A percentile compares a stretch with the other conserved stretches of the same genome.
Evolutionary conservation across 768 basidiomycete genomes (phyloP).

Genomic region (Agrocybe pediades): DNA sequence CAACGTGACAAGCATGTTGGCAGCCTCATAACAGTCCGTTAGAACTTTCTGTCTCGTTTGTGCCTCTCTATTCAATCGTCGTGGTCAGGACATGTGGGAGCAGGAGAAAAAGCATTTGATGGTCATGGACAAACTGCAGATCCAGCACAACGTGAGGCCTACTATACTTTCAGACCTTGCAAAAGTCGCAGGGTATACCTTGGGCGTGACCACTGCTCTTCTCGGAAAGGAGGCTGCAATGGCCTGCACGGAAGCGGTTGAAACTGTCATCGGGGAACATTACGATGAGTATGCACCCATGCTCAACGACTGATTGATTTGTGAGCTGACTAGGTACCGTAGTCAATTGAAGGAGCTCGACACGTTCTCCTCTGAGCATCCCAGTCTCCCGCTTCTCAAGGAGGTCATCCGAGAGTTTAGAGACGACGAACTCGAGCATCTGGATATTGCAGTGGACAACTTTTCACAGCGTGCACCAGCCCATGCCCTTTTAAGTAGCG

Average conservation of each 20-base stretch:
- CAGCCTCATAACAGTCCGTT: slow-evolving; percentile 69
- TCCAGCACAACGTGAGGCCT: slow-evolving; percentile 83
- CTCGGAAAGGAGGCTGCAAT: slow-evolving; percentile 94
- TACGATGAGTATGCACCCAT: slow-evolving; percentile 86
- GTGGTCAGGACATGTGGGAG: slow-evolving; percentile 89
- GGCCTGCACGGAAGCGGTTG: slow-evolving; percentile 98
- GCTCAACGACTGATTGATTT: neutral
- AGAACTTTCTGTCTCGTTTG: slow-evolving; percentile 20
- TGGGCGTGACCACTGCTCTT: slow-evolving; percentile 84
- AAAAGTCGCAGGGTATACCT: slow-evolving; percentile 82
- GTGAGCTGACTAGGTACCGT: neutral
- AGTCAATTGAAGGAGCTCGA: slow-evolving; percentile 85
- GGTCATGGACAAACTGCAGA: slow-evolving; percentile 83
- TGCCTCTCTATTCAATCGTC: neutral
- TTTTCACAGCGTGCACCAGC: slow-evolving; percentile 89
- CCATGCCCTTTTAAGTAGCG: slow-evolving; percentile 85
- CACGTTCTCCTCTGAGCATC: slow-evolving; percentile 62
- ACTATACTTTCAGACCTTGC: slow-evolving; percentile 84
- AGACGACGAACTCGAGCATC: slow-evolving; percentile 94
- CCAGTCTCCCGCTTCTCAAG: slow-evolving; percentile 74
- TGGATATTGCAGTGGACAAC: slow-evolving; percentile 88
- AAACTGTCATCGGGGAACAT: slow-evolving; percentile 97
- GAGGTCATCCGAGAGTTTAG: slow-evolving; percentile 81
- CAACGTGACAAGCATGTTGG: slow-evolving; percentile 56
- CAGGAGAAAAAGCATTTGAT: slow-evolving; percentile 90